Base-by-base conservation (phyloP, 1,139 yeast genomes). In the Saccharomycopsis hybrid region DNA sequence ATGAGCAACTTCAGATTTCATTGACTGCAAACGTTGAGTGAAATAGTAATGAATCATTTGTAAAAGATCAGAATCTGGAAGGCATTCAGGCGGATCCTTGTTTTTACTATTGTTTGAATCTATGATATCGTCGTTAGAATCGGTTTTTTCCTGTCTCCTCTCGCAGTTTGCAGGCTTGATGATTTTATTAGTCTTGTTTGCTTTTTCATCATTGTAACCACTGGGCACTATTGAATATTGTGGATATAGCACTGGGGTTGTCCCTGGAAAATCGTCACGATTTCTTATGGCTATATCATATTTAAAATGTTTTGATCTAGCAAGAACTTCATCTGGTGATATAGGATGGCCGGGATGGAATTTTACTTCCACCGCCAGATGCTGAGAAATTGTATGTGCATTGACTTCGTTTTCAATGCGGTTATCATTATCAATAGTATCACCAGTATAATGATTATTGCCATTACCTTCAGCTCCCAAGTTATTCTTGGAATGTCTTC, bases 51-150 rank as follows among this genome's bases (percentile, higher is more conserved):
- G 85, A 2, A 82, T 57, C 0, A 72, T 75, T 41, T 71, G 66
- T 3, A 80, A 62, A 3, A 82, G 63, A 1, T 79, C 84, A 0
- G 78, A 64, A 47, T 71, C 70, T 0, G 89, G 89, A 13, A 80
- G 65, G n/a, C n/a, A 25, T 62, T 55, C 37, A 27, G 30, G 11
- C 3, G 27, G 2, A 7, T 8, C 4, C 13, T 39, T 27, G 24
- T 42, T 27, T 18, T n/a, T 31, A 25, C 4, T 7, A 9, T 13
- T 9, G 8, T 31, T 11, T 4, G 35, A n/a, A 4, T 5, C 35
- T 28, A 28, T 9, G 3, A 5, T 13, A 18, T 25, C 27, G 7
- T 7, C 11, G 13, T 5, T 25, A 2, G 13, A 11, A 39, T n/a
- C 9, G n/a, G 27, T 32, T 39, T n/a, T n/a, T n/a, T n/a, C n/a